These are phyloP conservation scores for Colletotrichum gloeosporioides DNA, from an alignment of 2,329 filamentous ascomycete species.

Conservation along the genomic window DNA sequence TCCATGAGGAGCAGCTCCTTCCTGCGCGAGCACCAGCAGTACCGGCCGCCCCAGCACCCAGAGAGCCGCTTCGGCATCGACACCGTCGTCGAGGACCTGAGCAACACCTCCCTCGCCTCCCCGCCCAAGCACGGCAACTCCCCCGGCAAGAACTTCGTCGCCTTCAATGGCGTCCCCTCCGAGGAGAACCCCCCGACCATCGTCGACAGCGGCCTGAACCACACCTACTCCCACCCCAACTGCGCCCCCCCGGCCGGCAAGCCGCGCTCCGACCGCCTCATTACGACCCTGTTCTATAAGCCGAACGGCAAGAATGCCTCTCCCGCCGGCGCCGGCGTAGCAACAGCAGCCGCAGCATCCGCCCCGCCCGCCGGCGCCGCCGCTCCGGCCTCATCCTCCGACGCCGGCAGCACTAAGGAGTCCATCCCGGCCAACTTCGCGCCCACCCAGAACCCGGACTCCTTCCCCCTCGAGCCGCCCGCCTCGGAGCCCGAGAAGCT, in stretches of 20 bases:
- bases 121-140: constrained; percentile 27
- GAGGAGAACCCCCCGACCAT: constrained; percentile 64
- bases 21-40: constrained; percentile 68
- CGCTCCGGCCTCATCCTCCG: constrained; percentile 20
- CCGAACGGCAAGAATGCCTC: constrained; percentile 30
- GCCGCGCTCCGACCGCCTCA: constrained; percentile 51
- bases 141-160: constrained; percentile 41
- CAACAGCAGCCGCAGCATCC: background rate
- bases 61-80: constrained; percentile 68
- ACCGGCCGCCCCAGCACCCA: constrained; percentile 59
- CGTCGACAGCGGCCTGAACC: constrained; percentile 66
- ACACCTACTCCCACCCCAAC: constrained; percentile 68
- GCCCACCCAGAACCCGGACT: constrained; percentile 62
- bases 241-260: constrained; percentile 60
- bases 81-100: constrained; percentile 65
- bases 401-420: constrained; percentile 34
- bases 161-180: constrained; percentile 67
- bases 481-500: constrained; percentile 62
- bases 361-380: background rate
- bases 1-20: constrained; percentile 67
- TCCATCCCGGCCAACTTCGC: constrained; percentile 60
- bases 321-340: background rate
- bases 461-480: constrained; percentile 65
- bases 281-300: constrained; percentile 71
- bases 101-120: constrained; percentile 38